Conservation (phyloP, 495 filamentous ascomycete genomes). For the Pyrenula aspistea region DNA sequence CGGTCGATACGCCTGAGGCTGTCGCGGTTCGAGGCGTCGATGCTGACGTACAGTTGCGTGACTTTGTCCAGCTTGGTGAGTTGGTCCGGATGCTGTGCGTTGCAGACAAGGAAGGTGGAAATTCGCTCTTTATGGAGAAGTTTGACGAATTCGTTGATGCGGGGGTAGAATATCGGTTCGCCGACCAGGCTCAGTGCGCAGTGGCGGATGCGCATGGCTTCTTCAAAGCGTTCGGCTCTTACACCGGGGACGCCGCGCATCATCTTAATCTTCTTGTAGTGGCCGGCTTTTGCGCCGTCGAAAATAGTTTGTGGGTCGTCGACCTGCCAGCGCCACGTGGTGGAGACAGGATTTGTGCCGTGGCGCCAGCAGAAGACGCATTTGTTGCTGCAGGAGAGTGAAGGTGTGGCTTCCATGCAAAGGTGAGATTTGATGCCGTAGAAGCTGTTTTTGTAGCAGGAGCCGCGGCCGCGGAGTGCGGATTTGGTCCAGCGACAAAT, state of each 20-base stretch:
- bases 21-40: slow-evolving; percentile 88
- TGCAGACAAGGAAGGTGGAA: slow-evolving; percentile 91
- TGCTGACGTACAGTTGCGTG: slow-evolving; percentile 90
- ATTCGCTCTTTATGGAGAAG: slow-evolving; percentile 78
- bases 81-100: slow-evolving; percentile 94
- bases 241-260: slow-evolving; percentile 87
- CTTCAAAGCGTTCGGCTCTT: slow-evolving; percentile 77
- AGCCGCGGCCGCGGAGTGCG: slow-evolving; percentile 85
- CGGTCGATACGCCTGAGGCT: slow-evolving; percentile 77
- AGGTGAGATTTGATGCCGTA: slow-evolving; percentile 92
- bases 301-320: slow-evolving; percentile 85
- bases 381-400: slow-evolving; percentile 92
- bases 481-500: slow-evolving; percentile 98
- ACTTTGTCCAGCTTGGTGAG: slow-evolving; percentile 69
- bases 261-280: slow-evolving; percentile 97
- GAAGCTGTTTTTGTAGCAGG: slow-evolving; percentile 94
- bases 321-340: slow-evolving; percentile 90
- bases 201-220: slow-evolving; percentile 86
- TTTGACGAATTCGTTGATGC: slow-evolving; percentile 81
- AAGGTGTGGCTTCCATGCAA: slow-evolving; percentile 96
- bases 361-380: slow-evolving; percentile 99
- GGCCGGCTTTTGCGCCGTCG: slow-evolving; percentile 73
- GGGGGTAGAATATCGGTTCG: slow-evolving; percentile 94
- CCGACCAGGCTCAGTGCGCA: slow-evolving; percentile 86
- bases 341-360: slow-evolving; percentile 92